Evolutionary conservation across 2,329 filamentous ascomycete species (phyloP).

Genomic region (Ascochyta lentis): DNA sequence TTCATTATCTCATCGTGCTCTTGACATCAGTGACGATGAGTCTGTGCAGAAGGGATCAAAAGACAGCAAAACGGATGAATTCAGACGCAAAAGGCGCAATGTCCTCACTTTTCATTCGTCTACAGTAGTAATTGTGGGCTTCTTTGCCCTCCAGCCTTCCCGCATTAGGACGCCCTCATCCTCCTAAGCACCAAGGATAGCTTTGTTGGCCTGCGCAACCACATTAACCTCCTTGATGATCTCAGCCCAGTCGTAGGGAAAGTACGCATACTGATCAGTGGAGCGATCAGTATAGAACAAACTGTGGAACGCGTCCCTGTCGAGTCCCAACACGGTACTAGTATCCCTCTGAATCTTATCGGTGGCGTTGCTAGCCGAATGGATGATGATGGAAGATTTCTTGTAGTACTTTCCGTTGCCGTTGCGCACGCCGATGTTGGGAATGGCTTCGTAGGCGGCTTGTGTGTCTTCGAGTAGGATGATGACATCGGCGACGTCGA

Average conservation of each 20-base stretch:
- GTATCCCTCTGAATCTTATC: constrained; percentile 12
- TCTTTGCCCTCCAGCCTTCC: too few species aligned
- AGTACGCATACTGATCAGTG: constrained; percentile 11
- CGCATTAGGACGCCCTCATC: too few species aligned
- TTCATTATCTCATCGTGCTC: too few species aligned
- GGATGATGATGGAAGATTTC: constrained; percentile 15
- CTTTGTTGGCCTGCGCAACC: constrained; percentile 18
- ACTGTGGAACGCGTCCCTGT: constrained; percentile 14
- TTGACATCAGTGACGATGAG: too few species aligned
- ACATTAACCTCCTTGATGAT: constrained; percentile 15
- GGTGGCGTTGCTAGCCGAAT: constrained; percentile 12
- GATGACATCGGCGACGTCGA: constrained; percentile 13
- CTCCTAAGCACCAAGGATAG: constrained; percentile 2
- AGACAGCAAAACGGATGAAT: too few species aligned
- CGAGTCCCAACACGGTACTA: constrained; percentile 3
- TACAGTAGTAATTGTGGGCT: too few species aligned
- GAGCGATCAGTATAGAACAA: constrained; percentile 15
- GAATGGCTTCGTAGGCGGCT: constrained; percentile 4
- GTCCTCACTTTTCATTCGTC: too few species aligned
- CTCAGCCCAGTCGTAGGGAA: constrained; percentile 17
- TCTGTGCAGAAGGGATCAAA: too few species aligned
- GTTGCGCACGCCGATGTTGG: constrained; percentile 14
- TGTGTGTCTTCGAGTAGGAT: constrained; percentile 9
- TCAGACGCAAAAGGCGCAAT: too few species aligned
- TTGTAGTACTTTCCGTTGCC: constrained; percentile 11